Evolutionary conservation across 2,329 filamentous ascomycete genomes (phyloP).

Genomic region (Aspergillus proliferans): DNA sequence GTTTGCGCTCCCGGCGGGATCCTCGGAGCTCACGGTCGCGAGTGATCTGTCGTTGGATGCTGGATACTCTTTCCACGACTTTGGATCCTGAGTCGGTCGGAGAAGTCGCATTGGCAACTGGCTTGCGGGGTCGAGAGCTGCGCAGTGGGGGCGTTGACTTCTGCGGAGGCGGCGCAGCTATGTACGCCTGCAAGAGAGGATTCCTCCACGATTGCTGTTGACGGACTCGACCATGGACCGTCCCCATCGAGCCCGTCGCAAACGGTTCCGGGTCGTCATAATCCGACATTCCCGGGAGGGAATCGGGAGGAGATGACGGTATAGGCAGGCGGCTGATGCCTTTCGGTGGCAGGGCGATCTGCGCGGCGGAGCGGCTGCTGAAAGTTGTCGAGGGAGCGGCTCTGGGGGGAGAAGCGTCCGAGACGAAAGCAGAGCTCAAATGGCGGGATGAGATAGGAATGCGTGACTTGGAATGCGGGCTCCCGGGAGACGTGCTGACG

Average conservation of each 20-base stretch:
- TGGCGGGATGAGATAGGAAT: slow-evolving; percentile 41
- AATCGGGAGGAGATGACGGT: slow-evolving; percentile 23
- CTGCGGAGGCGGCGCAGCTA: slow-evolving; percentile 63
- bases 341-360: slow-evolving; percentile 32
- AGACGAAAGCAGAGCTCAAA: slow-evolving; percentile 34
- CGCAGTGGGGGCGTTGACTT: slow-evolving; percentile 66
- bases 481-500: slow-evolving; percentile 20
- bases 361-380: slow-evolving; percentile 20
- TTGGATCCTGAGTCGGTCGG: slow-evolving; percentile 65
- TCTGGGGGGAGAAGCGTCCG: slow-evolving; percentile 20
- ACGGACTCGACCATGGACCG: slow-evolving; percentile 28
- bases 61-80: slow-evolving; percentile 52
- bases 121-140: slow-evolving; percentile 74
- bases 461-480: slow-evolving; percentile 36
- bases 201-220: slow-evolving; percentile 44
- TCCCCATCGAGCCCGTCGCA: slow-evolving; percentile 29
- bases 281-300: slow-evolving; percentile 20
- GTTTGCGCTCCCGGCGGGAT: slow-evolving; percentile 36
- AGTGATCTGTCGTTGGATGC: slow-evolving; percentile 33
- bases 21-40: slow-evolving; percentile 26
- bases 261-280: slow-evolving; percentile 22
- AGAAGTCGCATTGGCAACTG: slow-evolving; percentile 62
- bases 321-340: slow-evolving; percentile 38
- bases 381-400: slow-evolving; percentile 31
- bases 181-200: slow-evolving; percentile 64